These are phyloP conservation scores for Aegilops tauschii DNA, from an alignment of 176 grass and related monocot species.

Conservation along the genomic window DNA sequence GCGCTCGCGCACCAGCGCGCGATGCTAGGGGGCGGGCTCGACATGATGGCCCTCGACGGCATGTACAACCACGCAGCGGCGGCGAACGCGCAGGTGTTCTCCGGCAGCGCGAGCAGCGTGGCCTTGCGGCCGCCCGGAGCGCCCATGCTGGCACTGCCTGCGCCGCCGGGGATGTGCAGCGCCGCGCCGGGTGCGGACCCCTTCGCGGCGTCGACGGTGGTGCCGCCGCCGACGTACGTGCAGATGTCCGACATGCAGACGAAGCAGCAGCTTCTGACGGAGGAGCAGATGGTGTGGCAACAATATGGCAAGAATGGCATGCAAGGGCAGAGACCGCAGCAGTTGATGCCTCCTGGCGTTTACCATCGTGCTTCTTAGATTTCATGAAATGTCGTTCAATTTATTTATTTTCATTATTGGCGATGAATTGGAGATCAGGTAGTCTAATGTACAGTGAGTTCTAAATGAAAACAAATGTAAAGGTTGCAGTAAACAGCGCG, in stretches of 20 bases:
- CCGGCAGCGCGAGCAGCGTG: constrained; percentile 68
- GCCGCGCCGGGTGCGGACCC: constrained; percentile 13
- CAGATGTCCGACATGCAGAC: constrained; percentile 87
- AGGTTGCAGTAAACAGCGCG: too few species aligned
- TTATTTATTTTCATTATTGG: too few species aligned
- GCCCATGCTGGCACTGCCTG: constrained; percentile 58
- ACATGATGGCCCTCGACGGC: constrained; percentile 70
- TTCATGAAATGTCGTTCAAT: neutral
- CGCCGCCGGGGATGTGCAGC: constrained; percentile 7
- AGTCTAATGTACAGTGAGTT: too few species aligned
- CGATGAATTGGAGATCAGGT: too few species aligned
- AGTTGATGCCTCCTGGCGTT: neutral
- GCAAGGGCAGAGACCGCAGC: constrained; percentile 56
- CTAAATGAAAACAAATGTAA: too few species aligned
- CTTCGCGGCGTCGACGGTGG: constrained; percentile 53
- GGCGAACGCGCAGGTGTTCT: constrained; percentile 7
- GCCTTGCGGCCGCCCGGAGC: constrained; percentile 21
- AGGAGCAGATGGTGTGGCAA: constrained; percentile 67
- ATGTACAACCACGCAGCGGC: constrained; percentile 55
- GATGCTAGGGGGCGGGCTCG: constrained; percentile 59
- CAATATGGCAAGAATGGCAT: constrained; percentile 59
- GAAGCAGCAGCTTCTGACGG: constrained; percentile 54
- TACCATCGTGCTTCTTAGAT: constrained; percentile 5
- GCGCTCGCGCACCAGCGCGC: constrained; percentile 46
- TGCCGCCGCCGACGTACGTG: constrained; percentile 71